Percentiles rank a stretch among this genome's conserved stretches.
Evolutionary conservation across 2,329 filamentous ascomycete genomes (phyloP).

Genomic region (Penicillium italicum): DNA sequence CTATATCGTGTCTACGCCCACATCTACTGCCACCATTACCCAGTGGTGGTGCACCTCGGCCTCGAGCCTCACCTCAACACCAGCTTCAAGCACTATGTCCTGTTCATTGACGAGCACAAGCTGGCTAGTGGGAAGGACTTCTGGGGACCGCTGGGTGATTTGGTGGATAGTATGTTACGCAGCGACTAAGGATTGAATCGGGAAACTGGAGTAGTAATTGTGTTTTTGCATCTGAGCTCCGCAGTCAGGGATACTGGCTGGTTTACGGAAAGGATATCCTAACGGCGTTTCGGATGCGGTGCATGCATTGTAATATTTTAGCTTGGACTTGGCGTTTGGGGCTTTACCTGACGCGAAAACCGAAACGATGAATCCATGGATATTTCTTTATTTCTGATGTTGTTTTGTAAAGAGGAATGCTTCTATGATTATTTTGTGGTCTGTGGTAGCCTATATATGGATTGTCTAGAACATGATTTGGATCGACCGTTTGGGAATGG

Average conservation of each 20-base stretch:
- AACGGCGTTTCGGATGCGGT: constrained; percentile 21
- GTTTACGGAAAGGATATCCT: constrained; percentile 9
- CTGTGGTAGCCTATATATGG: not conserved
- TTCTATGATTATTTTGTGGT: not conserved
- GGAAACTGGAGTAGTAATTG: not conserved
- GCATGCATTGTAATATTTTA: constrained; percentile 18
- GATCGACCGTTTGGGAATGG: not conserved
- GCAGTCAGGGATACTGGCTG: constrained; percentile 1
- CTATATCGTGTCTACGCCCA: constrained; percentile 98
- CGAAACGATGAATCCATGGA: constrained; percentile 3
- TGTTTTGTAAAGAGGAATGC: not conserved
- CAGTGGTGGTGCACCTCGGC: constrained; percentile 88
- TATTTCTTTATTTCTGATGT: not conserved
- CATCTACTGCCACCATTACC: constrained; percentile 99
- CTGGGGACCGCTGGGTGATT: constrained; percentile 90
- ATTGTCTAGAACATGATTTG: not conserved
- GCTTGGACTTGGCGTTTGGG: constrained; percentile 9
- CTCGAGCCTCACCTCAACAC: constrained; percentile 97
- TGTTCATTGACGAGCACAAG: constrained; percentile 96
- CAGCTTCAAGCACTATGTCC: constrained; percentile 98
- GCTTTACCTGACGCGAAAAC: not conserved
- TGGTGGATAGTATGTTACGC: constrained; percentile 96
- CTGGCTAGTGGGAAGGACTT: constrained; percentile 92
- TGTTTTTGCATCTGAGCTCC: constrained; percentile 8
- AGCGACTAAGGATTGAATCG: constrained; percentile 63